A percentile compares a stretch with the other conserved stretches of the same genome.
These are phyloP conservation scores for Ascocoryne sarcoides DNA, from an alignment of 2,329 filamentous ascomycete genomes.

Conservation along the genomic window DNA sequence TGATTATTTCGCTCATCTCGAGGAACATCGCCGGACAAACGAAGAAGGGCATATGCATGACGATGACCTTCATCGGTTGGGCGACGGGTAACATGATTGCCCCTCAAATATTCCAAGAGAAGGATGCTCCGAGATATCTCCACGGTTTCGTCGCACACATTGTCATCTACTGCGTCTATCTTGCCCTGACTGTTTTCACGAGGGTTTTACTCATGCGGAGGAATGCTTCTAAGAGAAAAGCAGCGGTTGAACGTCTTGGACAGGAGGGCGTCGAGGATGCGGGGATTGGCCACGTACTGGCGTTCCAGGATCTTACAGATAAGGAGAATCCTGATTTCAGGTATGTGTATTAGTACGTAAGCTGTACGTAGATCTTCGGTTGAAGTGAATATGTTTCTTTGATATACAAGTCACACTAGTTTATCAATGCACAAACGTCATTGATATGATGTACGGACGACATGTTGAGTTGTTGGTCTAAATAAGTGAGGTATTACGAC, in stretches of 20 bases:
- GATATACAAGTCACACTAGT: no score
- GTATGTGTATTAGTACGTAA: slow-evolving; percentile 23
- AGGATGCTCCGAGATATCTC: slow-evolving; percentile 47
- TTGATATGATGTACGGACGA: no score
- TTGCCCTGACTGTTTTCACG: no score
- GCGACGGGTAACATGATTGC: slow-evolving; percentile 59
- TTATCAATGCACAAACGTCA: no score
- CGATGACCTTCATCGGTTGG: slow-evolving; percentile 55
- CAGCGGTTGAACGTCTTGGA: slow-evolving; percentile 6
- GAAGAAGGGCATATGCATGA: slow-evolving; percentile 59
- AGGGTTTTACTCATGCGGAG: no score
- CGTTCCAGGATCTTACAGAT: slow-evolving; percentile 25
- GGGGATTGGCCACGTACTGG: slow-evolving; percentile 18
- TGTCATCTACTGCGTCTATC: slow-evolving; percentile 48
- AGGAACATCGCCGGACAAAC: slow-evolving; percentile 61
- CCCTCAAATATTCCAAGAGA: slow-evolving; percentile 53
- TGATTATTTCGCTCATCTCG: slow-evolving; percentile 54
- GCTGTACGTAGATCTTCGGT: no score
- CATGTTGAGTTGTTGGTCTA: no score
- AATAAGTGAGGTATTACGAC: no score
- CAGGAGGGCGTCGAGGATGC: slow-evolving; percentile 12
- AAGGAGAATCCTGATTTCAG: slow-evolving; percentile 21
- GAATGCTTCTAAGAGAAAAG: no score
- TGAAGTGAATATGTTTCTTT: no score
- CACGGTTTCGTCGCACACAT: slow-evolving; percentile 48